Evolutionary conservation across 257 asterid species (phyloP).

Genomic region (Petrea volubilis): DNA sequence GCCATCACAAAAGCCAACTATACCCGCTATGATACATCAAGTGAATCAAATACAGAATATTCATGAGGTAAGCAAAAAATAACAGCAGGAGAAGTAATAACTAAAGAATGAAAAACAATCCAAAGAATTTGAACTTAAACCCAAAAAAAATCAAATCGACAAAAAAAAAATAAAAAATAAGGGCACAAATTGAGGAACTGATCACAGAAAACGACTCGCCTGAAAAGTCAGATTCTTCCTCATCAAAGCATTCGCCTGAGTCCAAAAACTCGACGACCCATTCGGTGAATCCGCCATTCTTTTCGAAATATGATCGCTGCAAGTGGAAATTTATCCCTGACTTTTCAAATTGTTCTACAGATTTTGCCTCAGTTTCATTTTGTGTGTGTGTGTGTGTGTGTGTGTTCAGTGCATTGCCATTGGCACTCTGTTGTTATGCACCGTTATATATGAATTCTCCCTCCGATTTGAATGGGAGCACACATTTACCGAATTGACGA

Average conservation of each 20-base stretch:
- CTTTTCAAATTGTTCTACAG: neutral
- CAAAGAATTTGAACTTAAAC: neutral
- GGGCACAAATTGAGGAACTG: neutral
- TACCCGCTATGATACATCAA: neutral
- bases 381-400: neutral
- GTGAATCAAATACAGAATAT: neutral
- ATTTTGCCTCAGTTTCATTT: neutral
- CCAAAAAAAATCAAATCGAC: neutral
- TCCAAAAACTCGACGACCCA: conserved; percentile 68
- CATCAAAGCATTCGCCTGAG: conserved; percentile 90
- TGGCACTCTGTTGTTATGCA: conserved; percentile 12
- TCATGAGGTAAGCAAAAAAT: neutral
- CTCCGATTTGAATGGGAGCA: neutral
- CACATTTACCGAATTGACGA: conserved; percentile 17
- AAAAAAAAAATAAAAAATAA: neutral
- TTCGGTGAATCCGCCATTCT: conserved; percentile 29
- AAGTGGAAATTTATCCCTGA: neutral
- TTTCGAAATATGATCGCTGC: neutral
- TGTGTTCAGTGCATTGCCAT: conserved; percentile 6
- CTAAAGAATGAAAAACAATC: neutral
- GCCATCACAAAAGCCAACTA: conserved; percentile 1
- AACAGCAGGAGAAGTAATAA: neutral
- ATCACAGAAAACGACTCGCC: conserved; percentile 36
- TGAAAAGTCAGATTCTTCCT: conserved; percentile 88
- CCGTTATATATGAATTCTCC: conserved; percentile 28